Conservation (phyloP, 1,284 basidiomycete genomes). For the Cutaneotrichosporon curvatum region DNA sequence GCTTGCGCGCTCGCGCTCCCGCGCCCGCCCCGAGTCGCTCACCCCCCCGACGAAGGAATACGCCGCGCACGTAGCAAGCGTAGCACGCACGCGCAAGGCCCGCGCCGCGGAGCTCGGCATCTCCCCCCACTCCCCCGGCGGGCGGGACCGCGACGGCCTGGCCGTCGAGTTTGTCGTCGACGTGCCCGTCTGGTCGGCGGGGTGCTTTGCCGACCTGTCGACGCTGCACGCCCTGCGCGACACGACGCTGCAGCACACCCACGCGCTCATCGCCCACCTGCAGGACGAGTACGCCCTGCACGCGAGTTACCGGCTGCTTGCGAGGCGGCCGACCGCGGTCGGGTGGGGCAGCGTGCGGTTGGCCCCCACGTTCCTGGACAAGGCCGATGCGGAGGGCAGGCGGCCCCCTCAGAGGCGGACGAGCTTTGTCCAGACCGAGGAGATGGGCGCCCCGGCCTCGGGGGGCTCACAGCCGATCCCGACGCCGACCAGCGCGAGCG, state of each 20-base stretch:
- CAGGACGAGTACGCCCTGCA: slow-evolving; percentile 27
- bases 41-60: slow-evolving; percentile 9
- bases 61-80: slow-evolving; percentile 4
- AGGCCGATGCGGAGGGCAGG: slow-evolving; percentile 4
- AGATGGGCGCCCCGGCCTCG: background rate
- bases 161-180: slow-evolving; percentile 44
- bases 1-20: slow-evolving; percentile 12
- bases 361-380: slow-evolving; percentile 25
- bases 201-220: slow-evolving; percentile 44
- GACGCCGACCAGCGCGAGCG: background rate
- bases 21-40: slow-evolving; percentile 10
- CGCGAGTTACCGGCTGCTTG: slow-evolving; percentile 39
- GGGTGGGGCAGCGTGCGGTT: slow-evolving; percentile 43
- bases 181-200: slow-evolving; percentile 43
- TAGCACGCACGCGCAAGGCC: slow-evolving; percentile 5
- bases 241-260: slow-evolving; percentile 41
- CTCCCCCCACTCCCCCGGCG: slow-evolving; percentile 6
- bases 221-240: slow-evolving; percentile 44
- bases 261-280: slow-evolving; percentile 37
- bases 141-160: slow-evolving; percentile 18
- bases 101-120: slow-evolving; percentile 10
- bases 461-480: background rate
- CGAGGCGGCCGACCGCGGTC: slow-evolving; percentile 26
- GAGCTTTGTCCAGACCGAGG: slow-evolving; percentile 21
- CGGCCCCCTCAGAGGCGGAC: slow-evolving; percentile 23